Percentiles rank a stretch among this genome's conserved stretches.
Conservation (phyloP, 148 eudicot genomes). For the Arbutus unedo region DNA sequence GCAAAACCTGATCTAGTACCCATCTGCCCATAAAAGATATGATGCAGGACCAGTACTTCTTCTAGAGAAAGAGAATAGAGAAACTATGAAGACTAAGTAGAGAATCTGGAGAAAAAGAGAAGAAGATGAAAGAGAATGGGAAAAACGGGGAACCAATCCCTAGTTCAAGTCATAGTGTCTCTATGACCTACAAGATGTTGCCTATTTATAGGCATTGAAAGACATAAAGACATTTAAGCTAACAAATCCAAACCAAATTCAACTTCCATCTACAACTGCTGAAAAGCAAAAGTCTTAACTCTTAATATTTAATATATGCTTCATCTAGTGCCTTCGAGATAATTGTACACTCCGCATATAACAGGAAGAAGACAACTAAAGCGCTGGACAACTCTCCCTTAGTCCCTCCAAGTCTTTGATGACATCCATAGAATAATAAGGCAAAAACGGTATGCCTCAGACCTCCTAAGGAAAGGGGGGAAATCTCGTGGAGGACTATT, state of each 20-base stretch:
- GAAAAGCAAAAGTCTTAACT: not conserved
- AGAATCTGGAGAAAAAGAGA: not conserved
- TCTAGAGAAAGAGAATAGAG: not conserved
- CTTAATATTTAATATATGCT: not conserved
- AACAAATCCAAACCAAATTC: not conserved
- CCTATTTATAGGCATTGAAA: not conserved
- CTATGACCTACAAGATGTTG: not conserved
- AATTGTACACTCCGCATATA: not conserved
- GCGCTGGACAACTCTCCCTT: not conserved
- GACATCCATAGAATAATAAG: not conserved
- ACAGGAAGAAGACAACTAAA: not conserved
- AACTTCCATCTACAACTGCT: not conserved
- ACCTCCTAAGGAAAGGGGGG: not conserved
- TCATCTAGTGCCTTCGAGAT: not conserved
- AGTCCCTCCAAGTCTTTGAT: not conserved
- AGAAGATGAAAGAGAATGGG: not conserved
- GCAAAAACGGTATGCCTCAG: not conserved
- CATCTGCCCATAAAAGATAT: not conserved
- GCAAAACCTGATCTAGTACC: not conserved
- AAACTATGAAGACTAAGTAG: not conserved
- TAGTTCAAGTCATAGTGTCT: not conserved
- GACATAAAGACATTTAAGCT: not conserved
- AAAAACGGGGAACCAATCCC: not conserved
- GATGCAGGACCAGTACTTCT: not conserved
- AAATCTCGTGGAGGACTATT: not conserved